Conservation (phyloP, 768 basidiomycete species). For the Agrocybe chaxingu region DNA sequence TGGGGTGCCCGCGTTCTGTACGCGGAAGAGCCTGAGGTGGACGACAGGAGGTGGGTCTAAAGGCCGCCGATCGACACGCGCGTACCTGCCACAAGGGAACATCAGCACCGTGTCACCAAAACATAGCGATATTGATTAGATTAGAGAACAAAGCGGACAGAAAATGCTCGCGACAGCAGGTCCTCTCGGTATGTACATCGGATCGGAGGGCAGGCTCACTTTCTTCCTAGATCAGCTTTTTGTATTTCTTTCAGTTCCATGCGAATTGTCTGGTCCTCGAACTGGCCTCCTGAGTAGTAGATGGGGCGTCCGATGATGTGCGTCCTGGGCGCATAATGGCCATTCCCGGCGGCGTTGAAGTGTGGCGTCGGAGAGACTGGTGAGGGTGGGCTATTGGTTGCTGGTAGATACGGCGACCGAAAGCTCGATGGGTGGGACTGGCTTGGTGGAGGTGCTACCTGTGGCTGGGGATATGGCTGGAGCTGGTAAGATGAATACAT, state of each 20-base stretch:
- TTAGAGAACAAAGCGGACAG: constrained; percentile 5
- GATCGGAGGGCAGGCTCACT: constrained; percentile 33
- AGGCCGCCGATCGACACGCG: constrained; percentile 59
- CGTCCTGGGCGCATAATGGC: constrained; percentile 2
- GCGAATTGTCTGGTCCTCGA: constrained; percentile 54
- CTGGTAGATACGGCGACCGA: not conserved
- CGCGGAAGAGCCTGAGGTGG: constrained; percentile 44
- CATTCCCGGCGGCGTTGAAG: not conserved
- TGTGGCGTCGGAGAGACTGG: not conserved
- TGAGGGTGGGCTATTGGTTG: not conserved
- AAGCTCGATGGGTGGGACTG: not conserved
- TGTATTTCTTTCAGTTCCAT: constrained; percentile 57
- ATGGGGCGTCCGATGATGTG: constrained; percentile 48
- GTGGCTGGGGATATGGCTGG: constrained; percentile 8
- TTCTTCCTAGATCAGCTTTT: constrained; percentile 65
- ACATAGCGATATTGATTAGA: constrained; percentile 1
- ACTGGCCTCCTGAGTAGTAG: constrained; percentile 55
- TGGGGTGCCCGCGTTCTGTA: constrained; percentile 38
- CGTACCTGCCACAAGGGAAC: constrained; percentile 38
- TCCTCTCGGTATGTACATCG: too few relatives aligned
- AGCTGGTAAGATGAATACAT: constrained; percentile 12
- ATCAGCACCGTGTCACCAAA: constrained; percentile 7
- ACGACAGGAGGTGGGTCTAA: constrained; percentile 68
- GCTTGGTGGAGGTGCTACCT: not conserved
- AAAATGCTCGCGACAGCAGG: not conserved